Base-by-base conservation (phyloP, 768 basidiomycete genomes). In the Hygrophorus russula region DNA sequence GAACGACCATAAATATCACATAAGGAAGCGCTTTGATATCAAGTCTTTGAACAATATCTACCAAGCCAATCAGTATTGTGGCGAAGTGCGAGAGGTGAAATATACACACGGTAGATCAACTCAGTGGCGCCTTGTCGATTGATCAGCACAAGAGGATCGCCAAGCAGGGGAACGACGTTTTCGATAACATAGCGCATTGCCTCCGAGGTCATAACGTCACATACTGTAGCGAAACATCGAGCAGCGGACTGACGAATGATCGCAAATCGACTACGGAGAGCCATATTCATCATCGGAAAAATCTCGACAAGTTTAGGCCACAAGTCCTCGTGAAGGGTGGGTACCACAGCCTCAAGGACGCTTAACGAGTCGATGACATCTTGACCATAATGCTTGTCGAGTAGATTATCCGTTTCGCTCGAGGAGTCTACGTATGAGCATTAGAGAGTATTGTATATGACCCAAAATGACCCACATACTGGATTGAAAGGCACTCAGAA, bases 11-110 rank as follows among this genome's bases (percentile, higher is more conserved):
- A 65, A 99, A 98, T 48, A 98, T 85, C 7, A 98, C 84, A 56
- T 98, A 99, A 9, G 96, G 94, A 34, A 99, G 67, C 5, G 92
- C 85, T 59, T 92, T 93, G 63, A 96, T 78, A 52, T 98, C 92
- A 39, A 99, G 75, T 47, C 76, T 74, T 51, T 91, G 84, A 20
- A 98, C 84, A 50, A 98, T 81, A 58, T 94, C 94, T 98, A 53
- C 0, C 4, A 31, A 42, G 35, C 42, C 32, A 48, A 55, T 50
- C 38, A 58, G 45, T 35, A 46, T 18, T n/a, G 35, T 31, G 14
- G 20, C 17, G n/a, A 30, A 4, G 49, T 20, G 18, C 43, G 15
- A 37, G 35, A 32, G 9, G 39, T 19, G 24, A 36, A 19, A 39
- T 39, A n/a, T 12, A 73, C 93, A 59, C 52, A 94, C 94, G 88